Base-by-base conservation (phyloP, 2,329 filamentous ascomycete genomes). In the Pseudocercospora fijiensis region DNA sequence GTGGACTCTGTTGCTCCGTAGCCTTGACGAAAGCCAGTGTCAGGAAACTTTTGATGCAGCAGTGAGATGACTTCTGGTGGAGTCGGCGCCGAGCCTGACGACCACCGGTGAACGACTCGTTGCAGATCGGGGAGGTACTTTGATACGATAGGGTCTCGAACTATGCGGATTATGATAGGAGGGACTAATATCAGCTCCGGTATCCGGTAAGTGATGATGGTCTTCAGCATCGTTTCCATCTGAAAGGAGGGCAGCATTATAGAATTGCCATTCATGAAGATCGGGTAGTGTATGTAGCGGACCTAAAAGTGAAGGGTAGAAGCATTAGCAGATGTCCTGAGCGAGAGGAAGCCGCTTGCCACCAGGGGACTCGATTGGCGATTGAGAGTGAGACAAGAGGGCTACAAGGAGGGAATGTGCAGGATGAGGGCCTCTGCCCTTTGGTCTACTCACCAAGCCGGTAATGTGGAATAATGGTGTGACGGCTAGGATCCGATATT, bases 1-100 rank as follows among this genome's bases (percentile, higher is more conserved):
- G 85, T 89, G 0, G 81, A 84, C 73, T 89, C 87, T 0, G 87
- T 90, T 82, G 89, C 88, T n/a, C 87, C 87, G 69, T 88, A 89
- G 1, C 85, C 86, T 70, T 88, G 86, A 69, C 86, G 86, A 74
- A 89, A 87, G 0, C 85, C 85, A 0, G 83, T 86, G 0, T 79
- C 73, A 0, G 86, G 86, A 67, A 88, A 88, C 56, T 80, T 81
- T 56, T 78, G 75, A 51, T 84, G 75, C 8, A 89, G 76, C 41
- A 82, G 78, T 18, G 82, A 78, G 20, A 88, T 79, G 60, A 89
- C 83, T 70, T 88, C 83, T 1, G 78, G 77, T 0, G 79, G 78
- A 2, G 85, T 76, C 0, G 86, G 87, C 0, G 87, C 87, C 0
- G 86, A 86, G 5, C 86, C 86, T 1, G 83, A 86, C 0, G 82